These are phyloP conservation scores for Neodidymelliopsis sp. DNA, from an alignment of 2,329 filamentous ascomycete genomes.

Conservation along the genomic window DNA sequence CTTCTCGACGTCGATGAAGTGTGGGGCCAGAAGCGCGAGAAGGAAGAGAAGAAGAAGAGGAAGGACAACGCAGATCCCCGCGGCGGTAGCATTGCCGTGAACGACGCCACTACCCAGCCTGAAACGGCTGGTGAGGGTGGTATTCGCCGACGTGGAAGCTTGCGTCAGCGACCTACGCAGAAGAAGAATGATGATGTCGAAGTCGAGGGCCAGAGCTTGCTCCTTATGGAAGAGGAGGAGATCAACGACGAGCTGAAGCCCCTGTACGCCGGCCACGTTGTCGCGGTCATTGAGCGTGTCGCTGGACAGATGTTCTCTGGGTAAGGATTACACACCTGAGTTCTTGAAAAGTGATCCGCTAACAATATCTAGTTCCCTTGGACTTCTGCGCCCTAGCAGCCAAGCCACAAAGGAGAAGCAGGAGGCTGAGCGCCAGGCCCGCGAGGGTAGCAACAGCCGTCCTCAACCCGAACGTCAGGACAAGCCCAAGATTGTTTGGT, in stretches of 20 bases:
- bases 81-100: slow-evolving; percentile 76
- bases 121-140: slow-evolving; percentile 76
- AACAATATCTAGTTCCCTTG: slow-evolving; percentile 70
- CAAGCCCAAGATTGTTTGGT: slow-evolving; percentile 99
- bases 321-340: slow-evolving; percentile 24
- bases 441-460: slow-evolving; percentile 78
- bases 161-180: slow-evolving; percentile 94
- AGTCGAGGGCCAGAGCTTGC: slow-evolving; percentile 94
- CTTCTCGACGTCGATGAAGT: slow-evolving; percentile 98
- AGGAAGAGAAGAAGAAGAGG: slow-evolving; percentile 99
- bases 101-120: slow-evolving; percentile 64
- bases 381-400: slow-evolving; percentile 91
- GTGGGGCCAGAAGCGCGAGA: slow-evolving; percentile 98
- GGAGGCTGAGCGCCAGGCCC: slow-evolving; percentile 91
- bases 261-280: slow-evolving; percentile 94
- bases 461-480: slow-evolving; percentile 87
- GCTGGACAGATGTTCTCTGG: slow-evolving; percentile 98
- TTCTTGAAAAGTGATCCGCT: slow-evolving; percentile 6
- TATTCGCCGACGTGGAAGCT: slow-evolving; percentile 89
- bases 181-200: slow-evolving; percentile 99
- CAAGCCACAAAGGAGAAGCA: slow-evolving; percentile 99
- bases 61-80: slow-evolving; percentile 97
- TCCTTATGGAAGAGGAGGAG: slow-evolving; percentile 97
- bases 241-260: slow-evolving; percentile 99
- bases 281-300: slow-evolving; percentile 95